phyloP scores from a whole-genome alignment of 129 eudicot species.

The Apium graveolens region DNA sequence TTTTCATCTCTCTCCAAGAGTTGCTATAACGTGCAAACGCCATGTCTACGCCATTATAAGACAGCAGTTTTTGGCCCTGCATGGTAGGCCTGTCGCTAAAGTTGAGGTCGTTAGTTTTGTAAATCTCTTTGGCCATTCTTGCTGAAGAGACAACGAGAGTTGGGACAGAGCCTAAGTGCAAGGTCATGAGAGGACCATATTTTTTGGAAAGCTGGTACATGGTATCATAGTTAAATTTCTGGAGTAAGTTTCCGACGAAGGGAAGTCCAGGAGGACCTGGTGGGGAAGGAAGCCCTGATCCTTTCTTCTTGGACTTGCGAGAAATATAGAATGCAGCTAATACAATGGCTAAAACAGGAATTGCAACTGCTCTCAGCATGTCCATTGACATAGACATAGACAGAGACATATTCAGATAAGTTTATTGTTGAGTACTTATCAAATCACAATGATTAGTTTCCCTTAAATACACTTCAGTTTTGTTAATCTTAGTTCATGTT shows the following conservation, averaged over 20 bases:
- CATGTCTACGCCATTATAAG: not conserved
- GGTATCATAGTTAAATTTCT: not conserved
- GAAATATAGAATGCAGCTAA: no score
- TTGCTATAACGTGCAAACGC: not conserved
- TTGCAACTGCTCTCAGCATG: no score
- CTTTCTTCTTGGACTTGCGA: no score
- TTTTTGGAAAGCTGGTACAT: not conserved
- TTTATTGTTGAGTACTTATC: no score
- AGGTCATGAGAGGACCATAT: not conserved
- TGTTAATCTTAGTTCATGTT: no score
- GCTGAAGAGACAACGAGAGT: not conserved
- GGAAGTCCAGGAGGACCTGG: conserved; percentile 4
- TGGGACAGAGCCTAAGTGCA: not conserved
- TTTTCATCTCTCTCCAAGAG: not conserved
- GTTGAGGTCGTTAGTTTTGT: not conserved
- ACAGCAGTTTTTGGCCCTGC: not conserved
- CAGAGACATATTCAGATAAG: no score
- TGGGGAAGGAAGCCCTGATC: not conserved
- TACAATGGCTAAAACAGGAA: no score
- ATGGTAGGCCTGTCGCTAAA: not conserved
- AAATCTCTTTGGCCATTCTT: conserved; percentile 4
- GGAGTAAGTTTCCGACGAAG: not conserved
- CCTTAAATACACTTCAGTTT: no score
- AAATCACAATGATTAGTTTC: no score
- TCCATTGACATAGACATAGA: no score